Percentiles rank a stretch among this genome's conserved stretches.
These are phyloP conservation scores for Linderniella brevidens DNA, from an alignment of 257 asterid genomes.

Conservation along the genomic window DNA sequence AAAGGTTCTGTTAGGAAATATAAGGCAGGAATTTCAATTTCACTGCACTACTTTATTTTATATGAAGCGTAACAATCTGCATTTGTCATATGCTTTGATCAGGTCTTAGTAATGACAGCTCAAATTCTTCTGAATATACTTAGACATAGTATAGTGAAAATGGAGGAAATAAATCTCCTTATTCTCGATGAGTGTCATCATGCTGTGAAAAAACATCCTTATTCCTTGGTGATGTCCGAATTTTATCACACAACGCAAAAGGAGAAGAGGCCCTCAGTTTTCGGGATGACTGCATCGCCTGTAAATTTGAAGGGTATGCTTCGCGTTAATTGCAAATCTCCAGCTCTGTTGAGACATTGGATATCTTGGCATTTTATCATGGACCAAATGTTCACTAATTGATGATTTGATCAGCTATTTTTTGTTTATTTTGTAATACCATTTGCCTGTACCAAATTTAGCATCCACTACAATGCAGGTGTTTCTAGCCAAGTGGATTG, in stretches of 20 bases:
- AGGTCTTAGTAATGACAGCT: slow-evolving; percentile 99
- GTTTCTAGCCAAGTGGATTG: slow-evolving; percentile 99
- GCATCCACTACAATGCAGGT: slow-evolving; percentile 27
- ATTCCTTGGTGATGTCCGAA: slow-evolving; percentile 96
- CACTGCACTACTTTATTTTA: too few species aligned
- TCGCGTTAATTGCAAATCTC: slow-evolving; percentile 4
- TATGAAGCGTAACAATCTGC: slow-evolving; percentile 8
- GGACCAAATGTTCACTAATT: too few species aligned
- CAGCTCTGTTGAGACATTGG: neutral
- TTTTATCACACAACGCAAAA: slow-evolving; percentile 84
- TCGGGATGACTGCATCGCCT: slow-evolving; percentile 99
- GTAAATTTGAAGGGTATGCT: slow-evolving; percentile 88
- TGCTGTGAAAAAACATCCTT: slow-evolving; percentile 99
- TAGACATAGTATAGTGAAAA: slow-evolving; percentile 90
- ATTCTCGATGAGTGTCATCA: slow-evolving; percentile 98
- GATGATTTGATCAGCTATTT: neutral
- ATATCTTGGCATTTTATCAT: neutral
- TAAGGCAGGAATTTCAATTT: too few species aligned
- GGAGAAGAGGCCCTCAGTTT: slow-evolving; percentile 90
- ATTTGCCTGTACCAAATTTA: too few species aligned
- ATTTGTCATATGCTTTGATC: slow-evolving; percentile 17
- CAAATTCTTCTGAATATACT: slow-evolving; percentile 92
- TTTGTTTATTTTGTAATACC: neutral
- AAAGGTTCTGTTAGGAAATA: too few species aligned
- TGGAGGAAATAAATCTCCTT: slow-evolving; percentile 87